These are phyloP conservation scores for Ogataea allantospora DNA, from an alignment of 805 yeast species.

Conservation along the genomic window DNA sequence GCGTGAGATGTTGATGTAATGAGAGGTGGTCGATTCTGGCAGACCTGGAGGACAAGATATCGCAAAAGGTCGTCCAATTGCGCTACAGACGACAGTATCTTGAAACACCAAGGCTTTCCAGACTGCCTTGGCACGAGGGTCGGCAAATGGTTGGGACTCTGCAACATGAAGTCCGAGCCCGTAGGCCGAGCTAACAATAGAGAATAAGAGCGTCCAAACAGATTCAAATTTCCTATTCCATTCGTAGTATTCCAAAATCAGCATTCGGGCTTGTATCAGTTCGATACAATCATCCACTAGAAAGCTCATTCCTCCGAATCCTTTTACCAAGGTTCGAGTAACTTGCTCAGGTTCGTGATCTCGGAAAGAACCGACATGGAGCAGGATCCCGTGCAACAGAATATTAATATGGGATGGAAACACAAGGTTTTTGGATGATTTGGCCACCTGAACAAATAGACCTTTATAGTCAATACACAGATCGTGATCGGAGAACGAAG, in stretches of 20 bases:
- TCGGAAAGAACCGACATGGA: background rate
- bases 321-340: background rate
- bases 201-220: slow-evolving; percentile 9
- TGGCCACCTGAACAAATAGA: background rate
- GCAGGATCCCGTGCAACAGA: slow-evolving; percentile 8
- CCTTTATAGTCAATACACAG: background rate
- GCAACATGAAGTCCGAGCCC: slow-evolving; percentile 4
- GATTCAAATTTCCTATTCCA: slow-evolving; percentile 4
- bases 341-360: background rate
- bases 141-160: background rate
- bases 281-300: slow-evolving; percentile 8
- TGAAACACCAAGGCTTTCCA: slow-evolving; percentile 8
- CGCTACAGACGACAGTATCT: slow-evolving; percentile 7
- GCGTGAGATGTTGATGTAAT: background rate
- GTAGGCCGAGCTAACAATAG: slow-evolving; percentile 5
- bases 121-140: background rate
- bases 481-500: background rate
- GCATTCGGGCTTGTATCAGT: slow-evolving; percentile 7
- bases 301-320: slow-evolving; percentile 3
- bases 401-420: slow-evolving; percentile 2
- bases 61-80: background rate
- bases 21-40: background rate
- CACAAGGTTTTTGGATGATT: background rate
- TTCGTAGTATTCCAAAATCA: slow-evolving; percentile 8
- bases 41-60: background rate